Percentiles rank a stretch among this genome's conserved stretches.
phyloP scores from a whole-genome alignment of 768 basidiomycete species.

The Trametes meyenii region DNA sequence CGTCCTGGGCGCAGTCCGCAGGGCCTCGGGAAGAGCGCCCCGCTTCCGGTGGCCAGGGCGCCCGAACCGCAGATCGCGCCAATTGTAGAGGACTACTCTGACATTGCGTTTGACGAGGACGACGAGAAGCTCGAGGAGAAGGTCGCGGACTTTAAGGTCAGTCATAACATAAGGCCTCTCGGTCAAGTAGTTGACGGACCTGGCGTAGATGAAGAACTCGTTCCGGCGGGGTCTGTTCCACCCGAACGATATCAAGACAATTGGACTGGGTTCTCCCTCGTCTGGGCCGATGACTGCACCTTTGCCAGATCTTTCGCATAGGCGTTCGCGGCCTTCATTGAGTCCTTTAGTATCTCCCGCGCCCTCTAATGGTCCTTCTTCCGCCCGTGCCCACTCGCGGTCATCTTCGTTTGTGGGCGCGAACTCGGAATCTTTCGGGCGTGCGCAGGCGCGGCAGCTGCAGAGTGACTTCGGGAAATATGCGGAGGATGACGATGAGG shows the following conservation, averaged over 20 bases:
- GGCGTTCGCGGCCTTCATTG: slow-evolving; percentile 55
- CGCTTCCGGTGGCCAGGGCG: slow-evolving; percentile 56
- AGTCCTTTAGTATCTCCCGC: slow-evolving; percentile 44
- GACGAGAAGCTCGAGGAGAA: slow-evolving; percentile 72
- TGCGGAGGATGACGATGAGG: slow-evolving; percentile 85
- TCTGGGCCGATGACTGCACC: slow-evolving; percentile 73
- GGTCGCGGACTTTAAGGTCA: slow-evolving; percentile 82
- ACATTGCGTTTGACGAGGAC: slow-evolving; percentile 80
- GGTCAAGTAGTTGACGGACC: neutral
- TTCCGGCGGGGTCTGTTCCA: slow-evolving; percentile 79
- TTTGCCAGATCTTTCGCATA: slow-evolving; percentile 56
- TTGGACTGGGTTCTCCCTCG: slow-evolving; percentile 53
- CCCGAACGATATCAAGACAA: slow-evolving; percentile 85
- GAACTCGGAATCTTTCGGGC: slow-evolving; percentile 61
- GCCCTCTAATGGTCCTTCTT: slow-evolving; percentile 28
- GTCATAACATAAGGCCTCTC: slow-evolving; percentile 8
- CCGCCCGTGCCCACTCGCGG: slow-evolving; percentile 50
- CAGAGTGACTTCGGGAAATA: slow-evolving; percentile 82
- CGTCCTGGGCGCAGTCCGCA: slow-evolving; percentile 74
- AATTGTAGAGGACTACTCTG: slow-evolving; percentile 91
- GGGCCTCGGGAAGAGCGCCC: slow-evolving; percentile 38
- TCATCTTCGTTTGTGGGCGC: slow-evolving; percentile 48
- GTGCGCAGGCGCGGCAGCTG: slow-evolving; percentile 59
- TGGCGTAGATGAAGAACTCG: slow-evolving; percentile 64
- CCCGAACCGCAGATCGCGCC: slow-evolving; percentile 65